Evolutionary conservation across 2,329 filamentous ascomycete genomes (phyloP), one percentile per base, ranked within the genome.

Genomic region (Hypoxylon sp.): DNA sequence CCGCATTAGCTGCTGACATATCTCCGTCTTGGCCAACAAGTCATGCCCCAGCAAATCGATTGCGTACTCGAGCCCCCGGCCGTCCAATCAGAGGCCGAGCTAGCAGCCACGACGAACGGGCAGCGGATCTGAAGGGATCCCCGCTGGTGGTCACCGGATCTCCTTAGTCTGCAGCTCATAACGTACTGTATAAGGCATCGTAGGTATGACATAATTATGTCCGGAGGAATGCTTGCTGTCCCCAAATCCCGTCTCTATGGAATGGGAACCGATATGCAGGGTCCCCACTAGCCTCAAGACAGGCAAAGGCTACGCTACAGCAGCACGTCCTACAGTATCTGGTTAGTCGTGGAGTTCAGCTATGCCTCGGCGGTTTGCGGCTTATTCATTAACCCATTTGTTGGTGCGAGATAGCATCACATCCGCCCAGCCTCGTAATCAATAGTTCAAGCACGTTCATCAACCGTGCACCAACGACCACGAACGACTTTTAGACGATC

Each of bases 161-260:
- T 62, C 20, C 49, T 37, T 66, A 66, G 55, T 53, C 42, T 61
- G 44, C 50, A 59, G 30, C 40, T 17, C 49, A 61, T 50, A 57
- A 54, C 48, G 49, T 61, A 56, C 3, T 27, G 25, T 27, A 20
- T 44, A 20, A 17, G 25, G 22, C 40, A 44, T 6, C 22, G 48
- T 53, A 56, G 55, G 35, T 64, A 68, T 68, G 65, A 68, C 65
- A 65, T 68, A 58, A 61, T 58, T 48, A 27, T 27, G 40, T 37
- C 27, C 30, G 44, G 44, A 37, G 44, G 56, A 33, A 49, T 37
- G 33, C 33, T 49, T 50, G 7, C 42, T 40, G 22, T 48, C 35
- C 35, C 30, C 17, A 44, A 53, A 53, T 57, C 54, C 49, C 49
- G 35, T 54, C 13, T 37, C n/a, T n/a, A 46, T 54, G 49, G 58